Evolutionary conservation across 129 eudicot genomes (phyloP), one percentile per base, ranked within the genome.

Genomic region (Logfia minima): DNA sequence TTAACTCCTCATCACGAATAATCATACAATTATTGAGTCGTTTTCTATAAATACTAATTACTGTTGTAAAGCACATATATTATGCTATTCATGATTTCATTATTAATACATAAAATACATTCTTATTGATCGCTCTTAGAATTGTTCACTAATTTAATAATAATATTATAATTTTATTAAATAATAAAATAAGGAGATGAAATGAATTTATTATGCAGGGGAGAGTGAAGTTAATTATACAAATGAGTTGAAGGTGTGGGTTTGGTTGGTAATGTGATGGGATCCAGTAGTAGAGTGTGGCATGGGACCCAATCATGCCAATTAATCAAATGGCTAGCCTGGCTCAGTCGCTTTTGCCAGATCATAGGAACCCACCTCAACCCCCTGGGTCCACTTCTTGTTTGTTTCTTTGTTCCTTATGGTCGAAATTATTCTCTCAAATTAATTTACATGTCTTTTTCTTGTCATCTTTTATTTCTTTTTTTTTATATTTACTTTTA

Each of bases 281-380:
- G 37, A 70, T 70, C 82, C 77, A 61, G n/a, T 3, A 48, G 55
- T 48, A 48, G 55, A 76, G 55, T 76, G 72, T 64, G 74, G 56
- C 75, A 64, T 72, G 84, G 84, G 84, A 80, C 84, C 84, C 84
- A 80, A 55, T 39, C 79, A 80, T 24, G 75, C 75, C 79, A 80
- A 80, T 66, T 68, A 80, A 80, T 80, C 75, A 80, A 80, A 80
- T 80, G 84, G 84, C 80, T 80, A 74, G 84, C 70, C 84, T 74
- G 84, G 80, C 84, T 80, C 79, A 26, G 69, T 58, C 84, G 52
- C 84, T 80, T 80, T 80, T 74, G 84, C 84, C 84, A 80, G 84
- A 59, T 80, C 80, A 80, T 45, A 74, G 53, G 64, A 72, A 43
- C 76, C 82, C 82, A 70, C 80, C 51, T 52, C 66, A 16, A 24